phyloP scores from a whole-genome alignment of 805 yeast species.

The Sugiyamaella lignohabitans region DNA sequence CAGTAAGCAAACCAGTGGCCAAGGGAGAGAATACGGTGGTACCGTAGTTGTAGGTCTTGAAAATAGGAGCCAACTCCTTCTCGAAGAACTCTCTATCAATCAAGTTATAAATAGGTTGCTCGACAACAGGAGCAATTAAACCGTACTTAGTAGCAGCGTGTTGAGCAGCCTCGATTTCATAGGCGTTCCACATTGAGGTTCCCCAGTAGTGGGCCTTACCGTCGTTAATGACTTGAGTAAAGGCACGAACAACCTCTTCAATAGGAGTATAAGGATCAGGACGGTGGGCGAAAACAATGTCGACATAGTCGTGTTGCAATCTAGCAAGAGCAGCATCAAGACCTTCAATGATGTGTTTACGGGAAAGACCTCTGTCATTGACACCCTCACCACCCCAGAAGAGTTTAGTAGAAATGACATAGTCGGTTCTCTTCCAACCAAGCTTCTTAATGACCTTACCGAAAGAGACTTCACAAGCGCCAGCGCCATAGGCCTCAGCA shows the following conservation, averaged over 20 bases:
- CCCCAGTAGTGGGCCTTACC: constrained; percentile 33
- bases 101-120: constrained; percentile 28
- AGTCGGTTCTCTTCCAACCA: constrained; percentile 29
- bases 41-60: constrained; percentile 28
- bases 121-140: constrained; percentile 30
- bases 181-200: constrained; percentile 31
- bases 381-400: constrained; percentile 28
- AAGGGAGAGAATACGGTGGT: constrained; percentile 31
- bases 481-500: constrained; percentile 29
- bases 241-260: constrained; percentile 31
- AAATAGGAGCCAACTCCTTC: constrained; percentile 27
- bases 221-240: constrained; percentile 28
- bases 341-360: constrained; percentile 32
- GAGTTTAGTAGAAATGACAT: constrained; percentile 29
- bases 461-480: constrained; percentile 27
- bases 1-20: constrained; percentile 31
- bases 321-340: constrained; percentile 26
- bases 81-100: constrained; percentile 27
- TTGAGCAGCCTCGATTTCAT: constrained; percentile 31
- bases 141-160: constrained; percentile 30
- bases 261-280: constrained; percentile 29
- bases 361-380: constrained; percentile 28
- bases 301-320: constrained; percentile 30
- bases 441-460: constrained; percentile 28
- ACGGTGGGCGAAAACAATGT: constrained; percentile 31